Evolutionary conservation across 495 filamentous ascomycete genomes (phyloP), one percentile per base, ranked within the genome.

Genomic region (Penicillium tannophilum): DNA sequence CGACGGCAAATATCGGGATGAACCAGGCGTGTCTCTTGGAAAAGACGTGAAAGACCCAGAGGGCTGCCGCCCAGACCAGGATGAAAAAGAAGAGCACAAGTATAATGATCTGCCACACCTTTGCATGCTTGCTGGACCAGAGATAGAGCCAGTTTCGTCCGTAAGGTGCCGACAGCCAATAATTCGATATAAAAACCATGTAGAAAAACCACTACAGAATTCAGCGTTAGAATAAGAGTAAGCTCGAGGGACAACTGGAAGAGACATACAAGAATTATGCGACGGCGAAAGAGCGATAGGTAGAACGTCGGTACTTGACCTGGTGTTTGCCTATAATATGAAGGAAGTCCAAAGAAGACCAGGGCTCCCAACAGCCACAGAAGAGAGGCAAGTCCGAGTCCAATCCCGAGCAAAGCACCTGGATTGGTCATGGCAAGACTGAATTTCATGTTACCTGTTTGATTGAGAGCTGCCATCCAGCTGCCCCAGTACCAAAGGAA

Each of bases 291-390:
- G 26, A 88, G 66, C 42, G 81, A 79, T 44, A 70, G 63, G 59
- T 80, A 80, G 72, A 80, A 80, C 1, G 77, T 78, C 0, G 88
- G 88, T 0, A 91, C 82, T 39, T 82, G 81, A 59, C 87, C 88
- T 1, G 88, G 88, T 8, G 79, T 73, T 61, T 88, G 86, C 52
- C 83, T 76, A 60, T 80, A 80, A 56, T 79, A 80, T 47, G 76
- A 76, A n/a, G 78, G 78, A 36, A 80, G 65, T 30, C 78, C 78
- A 44, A 78, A 71, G 49, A 70, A 64, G 8, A 80, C 42, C n/a
- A 80, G 20, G 23, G 44, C 44, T 14, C 19, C 44, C 10, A 47
- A 4, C 6, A 24, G 2, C 44, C 44, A 47, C 63, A 78, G 69
- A 84, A 87, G 70, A 86, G 84, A 36, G 77, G 79, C 63, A 36